Evolutionary conservation across 23 red algal genomes (phyloP).

Genomic region (Pyropia haitanensis): DNA sequence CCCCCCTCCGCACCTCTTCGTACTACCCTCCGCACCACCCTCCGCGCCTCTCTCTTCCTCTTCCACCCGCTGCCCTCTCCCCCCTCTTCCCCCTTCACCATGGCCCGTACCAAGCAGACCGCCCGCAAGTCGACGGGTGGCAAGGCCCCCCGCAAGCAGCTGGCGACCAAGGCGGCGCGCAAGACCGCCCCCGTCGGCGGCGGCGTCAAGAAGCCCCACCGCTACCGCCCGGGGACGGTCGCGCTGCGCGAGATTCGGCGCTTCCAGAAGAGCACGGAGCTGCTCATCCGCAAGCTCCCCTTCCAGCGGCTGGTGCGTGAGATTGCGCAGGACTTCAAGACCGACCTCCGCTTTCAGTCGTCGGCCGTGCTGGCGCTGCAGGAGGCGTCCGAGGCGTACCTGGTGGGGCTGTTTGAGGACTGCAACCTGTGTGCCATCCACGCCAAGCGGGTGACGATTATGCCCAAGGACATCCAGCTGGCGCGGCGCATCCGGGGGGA

Average conservation of each 20-base stretch:
- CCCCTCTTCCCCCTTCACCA: neutral
- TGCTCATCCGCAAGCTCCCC: conserved; percentile 87
- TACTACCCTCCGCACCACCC: no score
- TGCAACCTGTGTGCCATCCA: conserved; percentile 90
- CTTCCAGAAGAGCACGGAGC: conserved; percentile 88
- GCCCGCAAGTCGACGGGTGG: conserved; percentile 96
- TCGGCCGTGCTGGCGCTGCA: conserved; percentile 81
- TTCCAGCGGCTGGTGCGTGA: conserved; percentile 90
- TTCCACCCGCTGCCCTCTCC: no score
- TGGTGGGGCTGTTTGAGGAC: conserved; percentile 88
- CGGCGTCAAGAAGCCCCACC: conserved; percentile 93
- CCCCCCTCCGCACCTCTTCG: no score
- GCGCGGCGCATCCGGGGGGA: conserved; percentile 81
- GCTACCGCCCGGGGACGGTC: conserved; percentile 81
- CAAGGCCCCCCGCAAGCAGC: conserved; percentile 96
- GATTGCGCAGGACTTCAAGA: conserved; percentile 94
- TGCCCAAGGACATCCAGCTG: conserved; percentile 95
- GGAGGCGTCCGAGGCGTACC: conserved; percentile 83
- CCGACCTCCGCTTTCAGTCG: conserved; percentile 81
- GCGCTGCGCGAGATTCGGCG: conserved; percentile 90
- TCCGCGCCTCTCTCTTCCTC: no score
- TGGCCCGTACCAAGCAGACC: conserved; percentile 97
- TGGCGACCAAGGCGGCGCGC: conserved; percentile 88
- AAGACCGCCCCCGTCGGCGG: conserved; percentile 88
- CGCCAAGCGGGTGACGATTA: conserved; percentile 89